Conservation (phyloP, 2,329 filamentous ascomycete genomes). For the Epichloe sylvatica region DNA sequence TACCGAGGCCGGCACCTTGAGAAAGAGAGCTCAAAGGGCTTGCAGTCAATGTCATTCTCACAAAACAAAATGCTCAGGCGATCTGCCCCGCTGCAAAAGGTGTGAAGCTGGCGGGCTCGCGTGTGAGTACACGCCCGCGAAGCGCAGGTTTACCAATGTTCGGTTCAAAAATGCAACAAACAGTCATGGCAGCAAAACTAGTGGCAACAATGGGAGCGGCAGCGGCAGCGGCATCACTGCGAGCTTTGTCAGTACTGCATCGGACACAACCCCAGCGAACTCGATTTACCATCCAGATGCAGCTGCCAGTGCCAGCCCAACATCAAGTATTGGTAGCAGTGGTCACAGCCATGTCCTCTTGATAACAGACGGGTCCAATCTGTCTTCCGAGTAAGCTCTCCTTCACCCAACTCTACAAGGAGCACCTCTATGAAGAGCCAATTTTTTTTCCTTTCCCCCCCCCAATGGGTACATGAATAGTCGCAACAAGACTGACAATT, state of each 20-base stretch:
- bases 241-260: background rate
- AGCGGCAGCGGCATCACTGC: background rate
- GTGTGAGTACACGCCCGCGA: slow-evolving; percentile 27
- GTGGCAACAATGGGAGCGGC: background rate
- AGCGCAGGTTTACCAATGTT: slow-evolving; percentile 24
- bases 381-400: slow-evolving; percentile 17
- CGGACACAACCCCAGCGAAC: slow-evolving; percentile 3
- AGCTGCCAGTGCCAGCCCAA: slow-evolving; percentile 10
- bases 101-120: slow-evolving; percentile 20
- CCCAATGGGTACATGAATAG: too few species aligned
- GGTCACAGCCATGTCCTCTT: slow-evolving; percentile 9
- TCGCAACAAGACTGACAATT: background rate
- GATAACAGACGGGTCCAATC: slow-evolving; percentile 11
- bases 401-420: background rate
- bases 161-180: slow-evolving; percentile 10
- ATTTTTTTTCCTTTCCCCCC: too few species aligned
- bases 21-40: slow-evolving; percentile 28
- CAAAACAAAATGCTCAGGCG: slow-evolving; percentile 30
- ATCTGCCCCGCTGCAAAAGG: slow-evolving; percentile 25
- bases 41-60: slow-evolving; percentile 28
- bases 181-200: background rate
- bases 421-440: background rate
- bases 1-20: slow-evolving; percentile 28
- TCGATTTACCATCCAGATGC: slow-evolving; percentile 6
- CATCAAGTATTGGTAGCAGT: slow-evolving; percentile 6